Evolutionary conservation across 2,329 filamentous ascomycete species (phyloP).

Genomic region (Pseudogymnoascus sp.): DNA sequence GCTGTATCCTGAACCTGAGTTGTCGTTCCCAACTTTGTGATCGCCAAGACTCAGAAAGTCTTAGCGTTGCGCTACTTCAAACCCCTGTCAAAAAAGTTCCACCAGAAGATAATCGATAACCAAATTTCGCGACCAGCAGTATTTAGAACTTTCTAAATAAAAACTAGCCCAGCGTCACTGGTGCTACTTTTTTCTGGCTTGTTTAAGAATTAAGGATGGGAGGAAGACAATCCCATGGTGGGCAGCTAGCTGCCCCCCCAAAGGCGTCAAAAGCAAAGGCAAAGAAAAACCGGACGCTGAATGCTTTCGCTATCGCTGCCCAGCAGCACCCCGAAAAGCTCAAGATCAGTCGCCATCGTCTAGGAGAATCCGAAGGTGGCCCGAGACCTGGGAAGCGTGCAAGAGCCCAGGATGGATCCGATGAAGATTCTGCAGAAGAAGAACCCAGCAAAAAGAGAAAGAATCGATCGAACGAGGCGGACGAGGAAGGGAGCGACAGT

Average conservation of each 20-base stretch:
- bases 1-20: not conserved
- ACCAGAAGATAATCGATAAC: constrained; percentile 10
- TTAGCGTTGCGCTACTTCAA: not conserved
- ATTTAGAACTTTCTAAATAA: constrained; percentile 17
- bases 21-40: constrained; percentile 8
- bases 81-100: constrained; percentile 12
- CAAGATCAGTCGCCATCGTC: constrained; percentile 47
- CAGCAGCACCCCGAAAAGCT: constrained; percentile 42
- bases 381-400: constrained; percentile 30
- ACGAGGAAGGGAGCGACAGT: constrained; percentile 54
- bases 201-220: constrained; percentile 22
- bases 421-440: constrained; percentile 31
- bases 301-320: constrained; percentile 60
- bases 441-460: constrained; percentile 31
- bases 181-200: not conserved
- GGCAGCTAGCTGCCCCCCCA: constrained; percentile 22
- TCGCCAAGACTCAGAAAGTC: constrained; percentile 8
- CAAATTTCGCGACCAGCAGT: constrained; percentile 6
- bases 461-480: constrained; percentile 31
- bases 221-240: constrained; percentile 29
- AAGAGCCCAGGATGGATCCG: constrained; percentile 33
- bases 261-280: constrained; percentile 37
- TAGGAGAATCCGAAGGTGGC: constrained; percentile 44
- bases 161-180: constrained; percentile 6
- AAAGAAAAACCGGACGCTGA: constrained; percentile 36